Base-by-base conservation (phyloP, 2,329 filamentous ascomycete genomes). In the Alternaria longipes region DNA sequence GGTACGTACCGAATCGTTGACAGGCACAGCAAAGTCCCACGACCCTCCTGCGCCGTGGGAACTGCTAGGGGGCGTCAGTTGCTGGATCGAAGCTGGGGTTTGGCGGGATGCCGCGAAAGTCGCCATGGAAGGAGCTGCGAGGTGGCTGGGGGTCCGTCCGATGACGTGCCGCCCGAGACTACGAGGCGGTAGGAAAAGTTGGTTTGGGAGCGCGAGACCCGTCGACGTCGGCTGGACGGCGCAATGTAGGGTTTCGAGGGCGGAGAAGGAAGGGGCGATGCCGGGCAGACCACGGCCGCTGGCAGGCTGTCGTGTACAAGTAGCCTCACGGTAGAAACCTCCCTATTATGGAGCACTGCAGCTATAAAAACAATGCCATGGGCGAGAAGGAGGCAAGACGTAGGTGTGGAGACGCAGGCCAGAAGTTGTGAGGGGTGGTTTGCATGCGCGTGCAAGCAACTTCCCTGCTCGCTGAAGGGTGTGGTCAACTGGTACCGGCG, bases 1-100 rank as follows among this genome's bases (percentile, higher is more conserved):
- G 52, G 52, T 67, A 78, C 78, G 64, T 65, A 80, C 78, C 71
- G 71, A 63, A 51, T 74, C 63, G 60, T 74, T 70, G 47, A 80
- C 53, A 58, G 78, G 78, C 49, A 80, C 78, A 42, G 78, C 78
- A 63, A 75, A 76, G 50, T 80, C 77, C 77, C 78, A 80, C 51
- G 71, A 69, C 59, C 69, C 73, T 57, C 74, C 63, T 46, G 66
- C 75, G 62, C 77, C 77, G 73, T 81, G 77, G 12, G 78, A 75
- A 62, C 77, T 80, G 63, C 73, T 78, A 34, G 79, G 79, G 51
- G 79, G 78, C 12, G 78, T 80, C 59, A 79, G 70, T 63, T 78
- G 78, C 60, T 74, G 72, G 50, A 70, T 61, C 40, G 69, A 63
- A 53, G 68, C 66, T 63, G 66, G 64, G n/a, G 69, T 64, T 59